A percentile compares a stretch with the other conserved stretches of the same genome.
These are phyloP conservation scores for Escallonia herrerae DNA, from an alignment of 129 eudicot genomes.

Conservation along the genomic window DNA sequence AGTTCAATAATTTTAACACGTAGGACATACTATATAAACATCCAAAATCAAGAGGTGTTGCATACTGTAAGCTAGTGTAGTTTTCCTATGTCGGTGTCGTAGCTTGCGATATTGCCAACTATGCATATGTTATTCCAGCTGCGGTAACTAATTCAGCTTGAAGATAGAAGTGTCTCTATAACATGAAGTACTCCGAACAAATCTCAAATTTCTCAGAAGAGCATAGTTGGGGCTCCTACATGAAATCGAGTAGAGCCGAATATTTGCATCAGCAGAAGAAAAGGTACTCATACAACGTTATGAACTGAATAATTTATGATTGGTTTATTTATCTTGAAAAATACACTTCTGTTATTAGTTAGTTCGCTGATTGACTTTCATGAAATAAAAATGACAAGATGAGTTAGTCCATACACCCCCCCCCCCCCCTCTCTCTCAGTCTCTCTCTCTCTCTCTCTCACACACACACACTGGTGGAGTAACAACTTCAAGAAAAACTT, in stretches of 20 bases:
- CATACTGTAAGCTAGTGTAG: background rate
- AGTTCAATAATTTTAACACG: too few relatives aligned
- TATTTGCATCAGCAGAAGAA: background rate
- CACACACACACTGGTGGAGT: too few relatives aligned
- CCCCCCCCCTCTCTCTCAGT: too few relatives aligned
- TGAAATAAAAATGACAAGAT: too few relatives aligned
- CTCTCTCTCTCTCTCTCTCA: background rate
- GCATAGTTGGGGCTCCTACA: slow-evolving; percentile 65
- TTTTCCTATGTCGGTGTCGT: too few relatives aligned
- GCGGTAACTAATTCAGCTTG: background rate
- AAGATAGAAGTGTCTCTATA: slow-evolving; percentile 8
- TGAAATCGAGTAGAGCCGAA: background rate
- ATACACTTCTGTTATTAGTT: background rate
- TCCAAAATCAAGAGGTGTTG: background rate
- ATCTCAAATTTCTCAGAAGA: slow-evolving; percentile 50
- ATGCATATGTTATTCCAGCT: background rate
- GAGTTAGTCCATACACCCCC: too few relatives aligned
- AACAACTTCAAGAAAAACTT: background rate
- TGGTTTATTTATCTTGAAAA: background rate
- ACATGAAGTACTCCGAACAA: slow-evolving; percentile 30
- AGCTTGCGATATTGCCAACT: background rate
- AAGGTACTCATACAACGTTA: background rate
- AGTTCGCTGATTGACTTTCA: background rate
- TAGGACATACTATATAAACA: too few relatives aligned
- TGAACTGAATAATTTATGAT: background rate